These are phyloP conservation scores for Cyclotella sp. DNA, from an alignment of 108 stramenopile genomes.

Conservation along the genomic window DNA sequence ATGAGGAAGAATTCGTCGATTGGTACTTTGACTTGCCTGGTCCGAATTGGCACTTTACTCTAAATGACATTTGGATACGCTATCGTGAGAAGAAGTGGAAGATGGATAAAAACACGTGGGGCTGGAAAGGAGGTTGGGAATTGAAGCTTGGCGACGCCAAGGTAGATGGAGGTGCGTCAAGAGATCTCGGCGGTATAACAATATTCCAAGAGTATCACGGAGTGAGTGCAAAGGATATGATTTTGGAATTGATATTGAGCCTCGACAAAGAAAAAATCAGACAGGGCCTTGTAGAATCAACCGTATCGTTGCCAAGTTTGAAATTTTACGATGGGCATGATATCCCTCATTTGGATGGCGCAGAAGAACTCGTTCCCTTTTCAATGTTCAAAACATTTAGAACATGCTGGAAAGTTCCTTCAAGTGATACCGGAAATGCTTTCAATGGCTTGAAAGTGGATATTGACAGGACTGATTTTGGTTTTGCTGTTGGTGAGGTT, in stretches of 20 bases:
- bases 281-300: background rate
- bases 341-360: constrained; percentile 37
- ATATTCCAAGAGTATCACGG: constrained; percentile 49
- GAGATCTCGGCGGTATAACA: constrained; percentile 27
- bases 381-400: constrained; percentile 38
- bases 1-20: constrained; percentile 42
- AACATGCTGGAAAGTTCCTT: constrained; percentile 25
- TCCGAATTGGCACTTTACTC: constrained; percentile 42
- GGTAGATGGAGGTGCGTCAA: background rate
- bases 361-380: constrained; percentile 41
- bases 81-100: constrained; percentile 50
- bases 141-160: constrained; percentile 27
- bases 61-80: constrained; percentile 45
- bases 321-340: constrained; percentile 21
- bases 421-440: background rate
- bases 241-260: constrained; percentile 33
- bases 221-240: constrained; percentile 34
- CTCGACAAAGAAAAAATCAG: background rate
- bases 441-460: constrained; percentile 46
- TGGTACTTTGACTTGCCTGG: constrained; percentile 52
- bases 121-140: constrained; percentile 52
- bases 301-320: background rate
- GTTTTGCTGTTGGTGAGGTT: constrained; percentile 46
- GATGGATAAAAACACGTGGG: constrained; percentile 26
- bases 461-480: constrained; percentile 47